phyloP scores from a whole-genome alignment of 257 asterid genomes.

The Eucommia ulmoides region DNA sequence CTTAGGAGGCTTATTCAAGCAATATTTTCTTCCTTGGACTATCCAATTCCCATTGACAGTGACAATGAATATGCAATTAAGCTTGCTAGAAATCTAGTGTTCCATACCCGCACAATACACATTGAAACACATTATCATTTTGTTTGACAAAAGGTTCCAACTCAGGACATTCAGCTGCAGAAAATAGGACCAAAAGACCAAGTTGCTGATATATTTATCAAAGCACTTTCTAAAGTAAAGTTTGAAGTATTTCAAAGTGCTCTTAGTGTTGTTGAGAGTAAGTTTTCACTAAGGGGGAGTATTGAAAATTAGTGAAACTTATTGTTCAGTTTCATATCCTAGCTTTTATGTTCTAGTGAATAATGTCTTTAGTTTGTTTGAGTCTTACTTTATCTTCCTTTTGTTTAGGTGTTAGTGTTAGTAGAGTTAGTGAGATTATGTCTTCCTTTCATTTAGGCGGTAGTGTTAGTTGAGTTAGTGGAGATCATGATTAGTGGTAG shows the following conservation, averaged over 20 bases:
- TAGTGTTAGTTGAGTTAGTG: too few species aligned
- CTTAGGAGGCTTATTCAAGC: constrained; percentile 3
- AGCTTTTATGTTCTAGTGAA: too few species aligned
- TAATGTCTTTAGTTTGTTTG: too few species aligned
- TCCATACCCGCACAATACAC: constrained; percentile 2
- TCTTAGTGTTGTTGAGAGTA: constrained; percentile 6
- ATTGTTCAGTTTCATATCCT: too few species aligned
- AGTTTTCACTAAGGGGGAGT: constrained; percentile 9
- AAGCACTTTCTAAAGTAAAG: not conserved
- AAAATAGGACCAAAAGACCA: not conserved
- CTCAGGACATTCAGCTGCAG: constrained; percentile 6
- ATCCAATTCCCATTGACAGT: not conserved
- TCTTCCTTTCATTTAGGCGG: too few species aligned
- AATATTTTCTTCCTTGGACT: not conserved
- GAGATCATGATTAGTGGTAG: too few species aligned
- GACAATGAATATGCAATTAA: constrained; percentile 10
- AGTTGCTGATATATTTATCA: too few species aligned
- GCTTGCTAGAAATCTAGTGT: constrained; percentile 5
- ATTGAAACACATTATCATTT: constrained; percentile 3
- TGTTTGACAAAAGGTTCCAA: constrained; percentile 7
- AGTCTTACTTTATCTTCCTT: too few species aligned
- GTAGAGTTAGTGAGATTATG: too few species aligned
- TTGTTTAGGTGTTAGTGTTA: too few species aligned
- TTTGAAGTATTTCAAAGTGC: not conserved
- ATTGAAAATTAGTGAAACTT: too few species aligned